Evolutionary conservation across 306 rosid genomes (phyloP).

Genomic region (Styphnolobium japonicum): DNA sequence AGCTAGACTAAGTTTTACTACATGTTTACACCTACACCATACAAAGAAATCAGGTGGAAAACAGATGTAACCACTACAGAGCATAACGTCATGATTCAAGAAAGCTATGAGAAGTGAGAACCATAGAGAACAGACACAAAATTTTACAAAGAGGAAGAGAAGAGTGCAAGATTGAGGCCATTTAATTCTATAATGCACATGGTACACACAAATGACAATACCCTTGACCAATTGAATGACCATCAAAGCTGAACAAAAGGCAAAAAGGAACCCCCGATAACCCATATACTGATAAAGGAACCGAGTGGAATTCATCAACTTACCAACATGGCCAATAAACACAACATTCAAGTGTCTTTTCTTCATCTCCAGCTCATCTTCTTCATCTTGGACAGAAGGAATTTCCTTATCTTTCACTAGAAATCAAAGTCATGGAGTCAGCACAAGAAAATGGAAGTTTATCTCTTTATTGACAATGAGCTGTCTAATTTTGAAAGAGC

Average conservation of each 20-base stretch:
- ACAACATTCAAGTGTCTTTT: conserved; percentile 93
- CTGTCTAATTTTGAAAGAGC: not conserved
- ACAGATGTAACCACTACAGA: not conserved
- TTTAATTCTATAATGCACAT: conserved; percentile 9
- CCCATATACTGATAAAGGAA: not conserved
- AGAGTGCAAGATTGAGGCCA: not conserved
- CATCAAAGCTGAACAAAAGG: not conserved
- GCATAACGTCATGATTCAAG: not conserved
- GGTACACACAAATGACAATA: conserved; percentile 4
- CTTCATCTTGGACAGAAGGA: conserved; percentile 30
- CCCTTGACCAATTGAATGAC: not conserved
- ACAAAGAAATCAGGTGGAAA: not conserved
- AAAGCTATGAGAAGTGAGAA: not conserved
- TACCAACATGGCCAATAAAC: conserved; percentile 97
- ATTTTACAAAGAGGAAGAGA: not conserved
- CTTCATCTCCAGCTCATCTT: conserved; percentile 33
- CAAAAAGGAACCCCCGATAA: not conserved
- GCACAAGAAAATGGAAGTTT: conserved; percentile 10
- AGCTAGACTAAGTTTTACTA: not conserved
- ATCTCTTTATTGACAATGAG: not conserved
- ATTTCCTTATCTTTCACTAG: conserved; percentile 55
- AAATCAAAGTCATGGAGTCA: conserved; percentile 34
- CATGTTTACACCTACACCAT: not conserved
- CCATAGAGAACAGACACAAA: not conserved
- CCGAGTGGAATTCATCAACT: conserved; percentile 32